Base-by-base conservation (phyloP, 2,329 filamentous ascomycete species). In the Samsoniella hepiali region DNA sequence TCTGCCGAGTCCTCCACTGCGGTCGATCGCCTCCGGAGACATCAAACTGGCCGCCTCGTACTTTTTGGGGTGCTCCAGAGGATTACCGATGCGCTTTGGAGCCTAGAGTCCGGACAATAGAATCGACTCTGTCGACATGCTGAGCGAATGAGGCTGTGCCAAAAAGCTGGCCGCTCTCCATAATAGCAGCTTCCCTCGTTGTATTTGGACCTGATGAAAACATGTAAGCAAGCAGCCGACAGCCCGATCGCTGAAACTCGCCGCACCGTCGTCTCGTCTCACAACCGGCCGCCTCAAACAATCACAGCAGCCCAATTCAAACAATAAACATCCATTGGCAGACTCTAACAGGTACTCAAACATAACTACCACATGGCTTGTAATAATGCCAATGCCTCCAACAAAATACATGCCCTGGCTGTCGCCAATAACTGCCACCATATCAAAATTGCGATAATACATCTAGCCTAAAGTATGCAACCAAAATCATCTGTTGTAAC, bases 371-470 rank as follows among this genome's bases (percentile, higher is more conserved):
- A 63, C 54, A 63, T 63, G 55, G 53, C 60, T 63, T 57, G 36
- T 31, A 47, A 63, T 54, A 53, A 58, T 63, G 42, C 38, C 50
- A 17, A 58, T 63, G 47, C 62, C 54, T 58, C 54, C 62, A 47
- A 63, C 55, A 54, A 61, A 53, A 63, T 63, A 63, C 54, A 63
- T 34, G 17, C 31, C 38, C 47, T 53, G 62, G 62, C 62, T 32
- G 6, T 36, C 40, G 54, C 62, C 62, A 63, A 63, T 53, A 63
- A 58, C 47, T 63, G 49, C 62, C 62, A 58, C 32, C 54, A 57
- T 63, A 63, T 63, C 38, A 31, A 58, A 58, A 63, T 63, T 58
- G 11, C 58, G n/a, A 56, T 62, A 49, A 61, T 32, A 62, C 50
- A 62, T 44, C 50, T 49, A 49, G 22, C 59, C 40, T 49, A 40